Evolutionary conservation across 805 yeast genomes (phyloP), one percentile per base, ranked within the genome.

Genomic region (Saccharomycopsis malanga): DNA sequence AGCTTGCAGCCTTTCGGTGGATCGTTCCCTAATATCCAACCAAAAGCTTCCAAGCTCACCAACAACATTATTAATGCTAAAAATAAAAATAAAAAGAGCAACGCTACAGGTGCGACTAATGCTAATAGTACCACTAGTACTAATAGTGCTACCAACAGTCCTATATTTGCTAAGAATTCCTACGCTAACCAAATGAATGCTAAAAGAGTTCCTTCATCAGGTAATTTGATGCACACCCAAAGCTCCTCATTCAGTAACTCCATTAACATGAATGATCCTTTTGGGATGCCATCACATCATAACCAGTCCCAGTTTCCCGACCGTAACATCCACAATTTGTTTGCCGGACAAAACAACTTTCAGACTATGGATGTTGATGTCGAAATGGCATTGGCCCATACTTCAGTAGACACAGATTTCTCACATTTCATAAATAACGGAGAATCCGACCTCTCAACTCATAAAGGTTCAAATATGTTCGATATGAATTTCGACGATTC

Each of bases 21-120:
- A 20, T 23, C 48, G 17, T 39, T 44, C 14, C 34, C 27, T 18
- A 27, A 43, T 23, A 29, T 37, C 37, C 42, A 29, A 29, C 25
- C 24, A 32, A 20, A 30, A 14, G 15, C 17, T 18, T 7, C 36
- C n/a, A 30, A 20, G 4, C 27, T 29, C 18, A n/a, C 36, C 6
- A 29, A 22, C 38, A 30, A 23, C 15, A 30, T 30, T 24, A 4
- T 24, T 20, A 17, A 32, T 41, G n/a, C n/a, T n/a, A n/a, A n/a
- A 25, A 30, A 40, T 27, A 40, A 27, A 7, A 40, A 40, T n/a
- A n/a, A 10, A 3, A 27, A 21, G 34, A n/a, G n/a, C n/a, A 36
- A 43, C 18, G 10, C 34, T 35, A 43, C 25, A 10, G 7, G 12
- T 20, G 29, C 29, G 6, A 32, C 12, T 23, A 24, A 22, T 34